Evolutionary conservation across 192 early-diverging fungal genomes (phyloP).

Genomic region (Coemansia sp.): DNA sequence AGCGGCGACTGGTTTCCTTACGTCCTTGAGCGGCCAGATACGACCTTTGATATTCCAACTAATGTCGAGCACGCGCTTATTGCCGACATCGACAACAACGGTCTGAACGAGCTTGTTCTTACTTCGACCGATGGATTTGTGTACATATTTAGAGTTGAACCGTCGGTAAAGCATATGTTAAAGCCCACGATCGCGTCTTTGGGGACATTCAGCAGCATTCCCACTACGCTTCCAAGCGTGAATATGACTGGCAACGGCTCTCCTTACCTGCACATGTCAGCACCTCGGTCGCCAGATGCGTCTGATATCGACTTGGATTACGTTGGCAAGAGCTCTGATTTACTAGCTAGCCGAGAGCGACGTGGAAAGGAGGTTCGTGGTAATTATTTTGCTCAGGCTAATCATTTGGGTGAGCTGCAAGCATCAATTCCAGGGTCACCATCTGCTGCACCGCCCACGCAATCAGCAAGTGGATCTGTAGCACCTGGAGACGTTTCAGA

Average conservation of each 20-base stretch:
- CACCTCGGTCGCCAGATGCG: constrained; percentile 48
- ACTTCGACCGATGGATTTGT: constrained; percentile 56
- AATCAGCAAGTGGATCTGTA: background rate
- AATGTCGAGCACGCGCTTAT: constrained; percentile 57
- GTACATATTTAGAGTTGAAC: constrained; percentile 52
- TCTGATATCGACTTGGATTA: constrained; percentile 42
- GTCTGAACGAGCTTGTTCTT: constrained; percentile 55
- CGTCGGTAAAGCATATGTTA: constrained; percentile 38
- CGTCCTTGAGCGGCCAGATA: constrained; percentile 46
- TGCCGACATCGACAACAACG: constrained; percentile 51
- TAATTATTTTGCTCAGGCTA: background rate
- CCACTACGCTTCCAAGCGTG: constrained; percentile 42
- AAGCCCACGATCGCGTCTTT: constrained; percentile 40
- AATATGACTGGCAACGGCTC: constrained; percentile 48
- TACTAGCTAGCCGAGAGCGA: background rate
- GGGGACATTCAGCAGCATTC: constrained; percentile 40
- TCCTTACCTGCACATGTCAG: constrained; percentile 53
- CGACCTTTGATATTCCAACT: constrained; percentile 50
- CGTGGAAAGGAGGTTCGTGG: background rate
- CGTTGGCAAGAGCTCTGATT: constrained; percentile 4
- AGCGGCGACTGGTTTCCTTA: constrained; percentile 56
- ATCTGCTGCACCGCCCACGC: constrained; percentile 1
- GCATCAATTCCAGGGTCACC: background rate
- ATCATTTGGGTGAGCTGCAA: background rate
- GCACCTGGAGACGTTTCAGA: background rate